A percentile compares a stretch with the other conserved stretches of the same genome.
Evolutionary conservation across 306 rosid genomes (phyloP).

Genomic region (Gastrolobium bilobum): DNA sequence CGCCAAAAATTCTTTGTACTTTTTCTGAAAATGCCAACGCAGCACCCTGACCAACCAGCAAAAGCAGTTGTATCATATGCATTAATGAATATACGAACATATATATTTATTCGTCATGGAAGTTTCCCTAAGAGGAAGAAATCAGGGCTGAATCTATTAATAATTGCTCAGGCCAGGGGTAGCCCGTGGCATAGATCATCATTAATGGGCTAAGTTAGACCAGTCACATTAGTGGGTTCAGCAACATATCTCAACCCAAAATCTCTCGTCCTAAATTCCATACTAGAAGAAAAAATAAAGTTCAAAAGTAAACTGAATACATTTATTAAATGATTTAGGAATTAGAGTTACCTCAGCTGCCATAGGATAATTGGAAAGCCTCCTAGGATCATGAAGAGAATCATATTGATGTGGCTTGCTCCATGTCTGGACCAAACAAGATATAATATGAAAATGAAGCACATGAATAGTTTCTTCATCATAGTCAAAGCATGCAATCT

Average conservation of each 20-base stretch:
- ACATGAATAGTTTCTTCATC: slow-evolving; percentile 19
- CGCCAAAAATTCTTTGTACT: slow-evolving; percentile 20
- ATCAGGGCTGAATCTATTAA: neutral
- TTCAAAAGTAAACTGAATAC: neutral
- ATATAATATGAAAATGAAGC: slow-evolving; percentile 23
- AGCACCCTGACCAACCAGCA: slow-evolving; percentile 39
- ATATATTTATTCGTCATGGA: slow-evolving; percentile 28
- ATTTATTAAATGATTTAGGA: neutral
- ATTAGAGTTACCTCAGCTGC: slow-evolving; percentile 37
- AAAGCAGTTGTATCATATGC: slow-evolving; percentile 17
- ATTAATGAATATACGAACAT: slow-evolving; percentile 22
- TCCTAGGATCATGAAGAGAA: neutral
- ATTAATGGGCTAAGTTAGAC: too few relatives aligned
- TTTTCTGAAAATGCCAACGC: slow-evolving; percentile 15
- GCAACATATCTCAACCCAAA: too few relatives aligned
- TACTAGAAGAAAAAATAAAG: neutral
- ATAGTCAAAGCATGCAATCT: slow-evolving; percentile 13
- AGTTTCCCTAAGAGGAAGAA: neutral
- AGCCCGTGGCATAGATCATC: too few relatives aligned
- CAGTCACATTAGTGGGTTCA: too few relatives aligned
- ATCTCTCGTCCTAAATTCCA: too few relatives aligned
- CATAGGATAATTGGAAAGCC: slow-evolving; percentile 16
- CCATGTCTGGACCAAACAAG: slow-evolving; percentile 22
- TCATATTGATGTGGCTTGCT: neutral
- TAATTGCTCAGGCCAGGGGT: neutral